Base-by-base conservation (phyloP, 352 stramenopile species). In the Phytopythium ostracodes region DNA sequence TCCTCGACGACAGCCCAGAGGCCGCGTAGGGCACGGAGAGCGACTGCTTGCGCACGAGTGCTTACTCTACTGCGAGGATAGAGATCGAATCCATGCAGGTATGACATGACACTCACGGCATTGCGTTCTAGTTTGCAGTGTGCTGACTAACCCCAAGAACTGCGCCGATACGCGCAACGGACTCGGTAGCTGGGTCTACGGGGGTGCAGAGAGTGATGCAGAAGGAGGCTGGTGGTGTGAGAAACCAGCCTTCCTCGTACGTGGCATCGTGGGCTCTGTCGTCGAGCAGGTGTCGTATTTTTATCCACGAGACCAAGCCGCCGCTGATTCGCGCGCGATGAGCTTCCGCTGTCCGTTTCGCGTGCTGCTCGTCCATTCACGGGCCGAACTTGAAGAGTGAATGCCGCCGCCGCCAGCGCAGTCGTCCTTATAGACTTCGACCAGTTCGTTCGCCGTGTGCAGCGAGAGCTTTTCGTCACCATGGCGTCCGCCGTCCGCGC, bases 331-430 rank as follows among this genome's bases (percentile, higher is more conserved):
- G 44, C 44, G 20, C n/a, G n/a, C n/a, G n/a, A n/a, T n/a, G n/a
- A n/a, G n/a, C 31, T 14, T 20, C 11, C 22, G 24, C 35, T 24
- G 53, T 59, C 35, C 53, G 53, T 59, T 59, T 59, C 53, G 53
- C 17, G 47, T 20, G 33, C 44, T 31, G 47, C 27, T 54, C 47
- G 51, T 31, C 51, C 18, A 18, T 20, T 44, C 15, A 17, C 17
- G 22, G n/a, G n/a, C n/a, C n/a, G n/a, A n/a, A n/a, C n/a, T n/a
- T n/a, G n/a, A n/a, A 42, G 12, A 11, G 7, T 24, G 50, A 17
- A 6, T 18, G 24, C 18, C 14, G 24, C 47, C 24, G n/a, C 9
- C 46, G 20, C 17, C 43, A 31, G 49, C 50, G n/a, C 8, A 27
- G 27, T 31, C 24, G 12, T 22, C 4, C 29, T 18, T 31, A 18